phyloP scores from a whole-genome alignment of 2,329 filamentous ascomycete genomes.

The Curvularia hawaiiensis region DNA sequence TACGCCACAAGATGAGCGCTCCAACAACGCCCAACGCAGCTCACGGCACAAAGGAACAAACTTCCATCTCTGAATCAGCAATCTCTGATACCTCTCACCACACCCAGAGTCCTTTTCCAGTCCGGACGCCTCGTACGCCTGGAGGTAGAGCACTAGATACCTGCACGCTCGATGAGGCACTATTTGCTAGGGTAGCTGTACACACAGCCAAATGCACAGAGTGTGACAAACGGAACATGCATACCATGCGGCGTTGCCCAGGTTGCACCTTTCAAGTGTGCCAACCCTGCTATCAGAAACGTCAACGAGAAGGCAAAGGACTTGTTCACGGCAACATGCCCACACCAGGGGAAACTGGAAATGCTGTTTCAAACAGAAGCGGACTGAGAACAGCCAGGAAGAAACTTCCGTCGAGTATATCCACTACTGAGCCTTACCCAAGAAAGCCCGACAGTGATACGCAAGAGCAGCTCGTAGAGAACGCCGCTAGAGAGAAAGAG shows the following conservation, averaged over 20 bases:
- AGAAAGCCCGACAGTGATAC: not conserved
- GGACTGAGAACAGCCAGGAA: slow-evolving; percentile 5
- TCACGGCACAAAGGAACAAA: not conserved
- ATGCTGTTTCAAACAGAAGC: not conserved
- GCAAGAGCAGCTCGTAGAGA: not conserved
- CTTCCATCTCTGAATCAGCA: not conserved
- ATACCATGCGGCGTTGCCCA: slow-evolving; percentile 40
- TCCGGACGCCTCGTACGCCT: slow-evolving; percentile 18
- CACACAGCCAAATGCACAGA: slow-evolving; percentile 47
- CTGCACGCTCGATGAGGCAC: slow-evolving; percentile 28
- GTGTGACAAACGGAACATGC: slow-evolving; percentile 42
- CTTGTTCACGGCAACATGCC: slow-evolving; percentile 34
- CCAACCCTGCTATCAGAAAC: slow-evolving; percentile 29
- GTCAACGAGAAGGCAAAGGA: slow-evolving; percentile 16
- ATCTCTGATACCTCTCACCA: not conserved
- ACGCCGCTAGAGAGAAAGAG: not conserved
- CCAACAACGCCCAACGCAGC: slow-evolving; percentile 1
- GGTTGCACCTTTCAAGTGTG: slow-evolving; percentile 45
- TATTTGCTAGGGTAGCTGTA: slow-evolving; percentile 32
- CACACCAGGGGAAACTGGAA: not conserved
- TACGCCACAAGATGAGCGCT: not conserved
- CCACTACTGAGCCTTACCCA: not conserved
- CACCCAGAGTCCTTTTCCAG: slow-evolving; percentile 6
- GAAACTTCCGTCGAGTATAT: slow-evolving; percentile 5
- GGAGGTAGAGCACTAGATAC: slow-evolving; percentile 2